Evolutionary conservation across 1,284 basidiomycete genomes (phyloP).

Genomic region (Athelia sp.): DNA sequence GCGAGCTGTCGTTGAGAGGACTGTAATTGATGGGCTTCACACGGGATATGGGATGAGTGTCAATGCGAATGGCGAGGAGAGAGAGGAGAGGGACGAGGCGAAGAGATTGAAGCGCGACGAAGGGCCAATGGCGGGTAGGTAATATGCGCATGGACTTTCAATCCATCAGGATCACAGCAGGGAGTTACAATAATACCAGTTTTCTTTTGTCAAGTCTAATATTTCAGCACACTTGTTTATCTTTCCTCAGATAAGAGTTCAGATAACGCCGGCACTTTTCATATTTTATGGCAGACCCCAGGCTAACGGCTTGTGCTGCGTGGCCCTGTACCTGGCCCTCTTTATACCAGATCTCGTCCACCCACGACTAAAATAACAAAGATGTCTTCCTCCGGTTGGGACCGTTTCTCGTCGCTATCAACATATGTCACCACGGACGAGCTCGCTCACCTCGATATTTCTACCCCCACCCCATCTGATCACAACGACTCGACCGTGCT

Average conservation of each 20-base stretch:
- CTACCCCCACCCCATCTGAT: conserved; percentile 12
- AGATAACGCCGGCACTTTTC: not conserved
- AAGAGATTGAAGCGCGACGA: conserved; percentile 25
- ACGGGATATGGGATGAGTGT: conserved; percentile 49
- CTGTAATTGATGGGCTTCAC: conserved; percentile 57
- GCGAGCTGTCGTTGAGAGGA: conserved; percentile 47
- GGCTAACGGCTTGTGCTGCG: too few species aligned
- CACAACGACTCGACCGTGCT: conserved; percentile 43
- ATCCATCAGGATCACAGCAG: too few species aligned
- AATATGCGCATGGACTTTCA: too few species aligned
- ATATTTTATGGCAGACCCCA: not conserved
- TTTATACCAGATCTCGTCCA: too few species aligned
- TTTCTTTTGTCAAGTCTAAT: too few species aligned
- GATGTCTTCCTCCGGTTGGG: conserved; percentile 21
- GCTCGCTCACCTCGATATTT: conserved; percentile 14
- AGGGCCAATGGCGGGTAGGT: conserved; percentile 5
- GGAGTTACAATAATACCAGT: too few species aligned
- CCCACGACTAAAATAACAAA: too few species aligned
- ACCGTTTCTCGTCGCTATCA: conserved; percentile 28
- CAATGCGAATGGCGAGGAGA: conserved; percentile 5
- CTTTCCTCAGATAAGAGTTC: too few species aligned
- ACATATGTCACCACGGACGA: conserved; percentile 35
- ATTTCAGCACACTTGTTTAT: too few species aligned
- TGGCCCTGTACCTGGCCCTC: too few species aligned
- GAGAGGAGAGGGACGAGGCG: conserved; percentile 13